Percentiles rank a stretch among this genome's conserved stretches.
These are phyloP conservation scores for Phytophthora citrophthora DNA, from an alignment of 352 stramenopile genomes.

Conservation along the genomic window DNA sequence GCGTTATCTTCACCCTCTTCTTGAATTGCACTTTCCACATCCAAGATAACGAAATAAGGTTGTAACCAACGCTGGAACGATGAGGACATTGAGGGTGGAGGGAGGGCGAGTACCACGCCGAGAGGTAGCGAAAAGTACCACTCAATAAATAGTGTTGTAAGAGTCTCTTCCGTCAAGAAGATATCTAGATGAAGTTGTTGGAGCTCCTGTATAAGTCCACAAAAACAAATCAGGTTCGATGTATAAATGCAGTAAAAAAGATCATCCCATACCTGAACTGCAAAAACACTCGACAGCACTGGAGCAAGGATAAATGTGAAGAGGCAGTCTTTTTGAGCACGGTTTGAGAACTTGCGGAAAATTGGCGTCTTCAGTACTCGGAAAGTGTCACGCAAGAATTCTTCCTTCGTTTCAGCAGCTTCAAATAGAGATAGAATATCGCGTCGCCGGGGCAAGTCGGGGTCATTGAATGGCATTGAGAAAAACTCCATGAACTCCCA, in stretches of 20 bases:
- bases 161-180: slow-evolving; percentile 57
- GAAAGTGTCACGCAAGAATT: slow-evolving; percentile 61
- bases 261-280: slow-evolving; percentile 60
- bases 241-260: background rate
- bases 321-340: slow-evolving; percentile 43
- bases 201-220: slow-evolving; percentile 50
- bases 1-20: slow-evolving; percentile 37
- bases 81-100: slow-evolving; percentile 68
- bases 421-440: slow-evolving; percentile 75
- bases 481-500: slow-evolving; percentile 86
- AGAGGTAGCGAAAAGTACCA: slow-evolving; percentile 86
- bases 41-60: slow-evolving; percentile 53
- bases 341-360: slow-evolving; percentile 49
- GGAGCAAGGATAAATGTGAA: slow-evolving; percentile 77
- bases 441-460: slow-evolving; percentile 57
- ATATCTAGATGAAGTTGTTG: slow-evolving; percentile 65
- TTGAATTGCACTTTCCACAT: slow-evolving; percentile 43
- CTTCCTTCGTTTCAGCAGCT: slow-evolving; percentile 58
- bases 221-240: slow-evolving; percentile 14
- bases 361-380: slow-evolving; percentile 54
- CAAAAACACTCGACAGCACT: slow-evolving; percentile 80
- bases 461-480: slow-evolving; percentile 77
- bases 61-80: slow-evolving; percentile 82
- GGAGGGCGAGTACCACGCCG: slow-evolving; percentile 59
- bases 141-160: slow-evolving; percentile 73